Evolutionary conservation across 805 yeast species (phyloP), one percentile per base, ranked within the genome.

Genomic region (Candida dajiaensis): DNA sequence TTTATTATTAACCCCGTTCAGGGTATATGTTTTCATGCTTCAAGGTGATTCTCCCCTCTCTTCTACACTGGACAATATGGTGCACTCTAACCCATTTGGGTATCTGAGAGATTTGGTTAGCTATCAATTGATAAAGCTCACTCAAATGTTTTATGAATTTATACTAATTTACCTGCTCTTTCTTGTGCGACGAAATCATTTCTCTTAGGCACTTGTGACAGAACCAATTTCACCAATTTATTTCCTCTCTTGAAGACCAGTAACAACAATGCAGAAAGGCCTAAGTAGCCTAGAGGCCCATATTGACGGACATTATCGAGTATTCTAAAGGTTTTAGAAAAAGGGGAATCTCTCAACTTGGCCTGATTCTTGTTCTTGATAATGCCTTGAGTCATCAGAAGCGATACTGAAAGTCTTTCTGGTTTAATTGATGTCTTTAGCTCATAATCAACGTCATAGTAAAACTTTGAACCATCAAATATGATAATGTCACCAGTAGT

Each of bases 401-500:
- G 11, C 6, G 20, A 19, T 3, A 49, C 31, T 19, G 42, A 39
- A 5, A 58, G 60, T 15, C 46, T 42, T 0, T 57, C 49, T 4
- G 65, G 45, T 16, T 16, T 33, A 6, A 33, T 33, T 33, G 36
- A 9, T 16, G 36, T 16, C 12, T 12, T 18, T 33, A 4, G 11
- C 20, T 33, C 36, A 16, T 33, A 16, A 50, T 65, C 69, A 2
- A 41, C 48, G 35, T 65, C 68, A 50, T 66, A 68, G 48, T 57
- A 71, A 48, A 63, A 54, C 54, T 69, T 72, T 51, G 47, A 51
- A 50, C 62, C 69, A 60, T 67, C 75, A 29, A 83, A 63, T 2
- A 85, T 61, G 2, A 85, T 56, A 0, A 78, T 68, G 58, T 84
- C 87, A 6, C 90, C 92, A 2, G 65, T 58, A 19, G 33, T 21